Evolutionary conservation across 2,329 filamentous ascomycete species (phyloP), one percentile per base, ranked within the genome.

Genomic region (Trichoderma sp.): DNA sequence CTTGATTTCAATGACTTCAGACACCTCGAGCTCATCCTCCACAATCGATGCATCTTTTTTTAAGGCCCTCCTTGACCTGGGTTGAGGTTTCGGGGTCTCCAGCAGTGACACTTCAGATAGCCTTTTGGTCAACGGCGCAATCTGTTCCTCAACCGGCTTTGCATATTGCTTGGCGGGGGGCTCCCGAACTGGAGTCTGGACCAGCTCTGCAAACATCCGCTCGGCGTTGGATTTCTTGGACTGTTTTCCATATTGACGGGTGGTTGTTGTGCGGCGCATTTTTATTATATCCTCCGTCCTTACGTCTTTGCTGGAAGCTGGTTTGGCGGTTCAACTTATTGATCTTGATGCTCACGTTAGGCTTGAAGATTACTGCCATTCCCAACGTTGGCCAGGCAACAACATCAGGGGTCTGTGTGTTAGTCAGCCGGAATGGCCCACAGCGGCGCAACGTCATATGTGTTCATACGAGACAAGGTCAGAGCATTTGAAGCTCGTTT

Each of bases 211-310:
- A 74, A 88, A 87, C 58, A 87, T 79, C 26, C 85, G 82, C 56
- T 86, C 83, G 21, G 83, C 81, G 72, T 82, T 86, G 30, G 84
- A 81, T 58, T 84, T 84, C 72, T 82, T 86, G 34, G 82, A 81
- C 58, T 81, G 81, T 73, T 85, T 87, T 72, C 87, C 87, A 79
- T 89, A 89, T 71, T 83, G 86, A 3, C 85, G 84, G 11, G 82
- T 75, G 21, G 82, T 77, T 4, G 80, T 79, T 64, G 81, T 81
- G 71, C 84, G 82, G 43, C 84, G 79, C 87, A 88, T 89, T 30
- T 76, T 82, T 71, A 58, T 66, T 64, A 67, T 70, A 53, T 43
- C 21, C 58, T 32, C 24, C 32, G 12, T 14, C 8, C 8, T 32
- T 36, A 2, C n/a, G 43, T 6, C 26, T 34, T 70, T 36, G 47